Evolutionary conservation across 1,284 basidiomycete genomes (phyloP), one percentile per base, ranked within the genome.

Genomic region (Sporisorium scitamineum): DNA sequence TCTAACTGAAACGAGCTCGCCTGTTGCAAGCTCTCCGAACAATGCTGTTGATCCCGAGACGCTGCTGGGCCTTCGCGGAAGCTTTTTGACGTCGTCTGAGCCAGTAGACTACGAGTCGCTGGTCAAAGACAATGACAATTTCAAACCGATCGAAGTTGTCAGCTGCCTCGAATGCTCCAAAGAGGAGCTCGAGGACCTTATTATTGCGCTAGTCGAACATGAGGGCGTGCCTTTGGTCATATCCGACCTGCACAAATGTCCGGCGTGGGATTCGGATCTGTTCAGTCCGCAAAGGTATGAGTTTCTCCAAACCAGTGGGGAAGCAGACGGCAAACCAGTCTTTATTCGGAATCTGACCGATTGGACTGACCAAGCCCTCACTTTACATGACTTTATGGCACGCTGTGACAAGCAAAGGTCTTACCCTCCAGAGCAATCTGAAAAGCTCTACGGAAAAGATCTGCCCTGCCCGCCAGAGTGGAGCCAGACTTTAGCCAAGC

Each of bases 221-320:
- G 6, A 52, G 13, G 56, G 70, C 24, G 20, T 54, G 52, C 74
- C 74, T 0, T 32, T 76, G 18, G 60, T 76, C 29, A 66, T 76
- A 27, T 61, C 66, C 27, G 70, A 73, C 34, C 70, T 72, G n/a
- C 54, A 76, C 34, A 66, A 59, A 20, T 24, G 26, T 10, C 26
- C 58, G 2, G 29, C 22, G 11, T 75, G 72, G 72, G 20, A 31
- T 18, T 32, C 59, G 14, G 61, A 57, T 18, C 44, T 67, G 22
- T 75, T 75, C 44, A 44, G 14, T 29, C 56, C 47, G 14, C 26
- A 48, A 20, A 52, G 37, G 18, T 74, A 69, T 22, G 44, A 59
- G 26, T 11, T 44, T 11, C 44, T 61, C 32, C 32, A 13, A 29
- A n/a, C 68, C 22, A 32, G 37, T 44, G 42, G 22, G 16, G 26